These are phyloP conservation scores for Citropsis articulata DNA, from an alignment of 345 rosid species.

Conservation along the genomic window DNA sequence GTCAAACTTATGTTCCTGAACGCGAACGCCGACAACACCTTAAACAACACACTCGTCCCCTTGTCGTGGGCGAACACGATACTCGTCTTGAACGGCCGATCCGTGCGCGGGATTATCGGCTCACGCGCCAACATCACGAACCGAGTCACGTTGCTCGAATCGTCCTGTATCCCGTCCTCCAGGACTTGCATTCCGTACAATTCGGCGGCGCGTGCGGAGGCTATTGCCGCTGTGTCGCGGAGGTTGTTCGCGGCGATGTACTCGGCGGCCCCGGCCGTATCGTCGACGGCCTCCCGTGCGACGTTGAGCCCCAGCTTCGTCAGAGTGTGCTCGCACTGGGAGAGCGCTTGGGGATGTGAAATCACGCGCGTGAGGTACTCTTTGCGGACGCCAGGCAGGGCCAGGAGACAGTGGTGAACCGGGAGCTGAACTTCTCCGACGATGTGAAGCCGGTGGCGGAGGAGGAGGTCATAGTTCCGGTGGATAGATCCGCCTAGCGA, in stretches of 20 bases:
- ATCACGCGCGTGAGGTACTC: constrained; percentile 84
- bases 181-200: constrained; percentile 74
- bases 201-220: constrained; percentile 90
- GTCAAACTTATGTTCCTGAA: constrained; percentile 85
- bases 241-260: constrained; percentile 65
- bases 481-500: constrained; percentile 97
- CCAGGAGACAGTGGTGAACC: constrained; percentile 90
- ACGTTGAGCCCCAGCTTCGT: constrained; percentile 78
- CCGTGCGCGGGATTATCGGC: constrained; percentile 90
- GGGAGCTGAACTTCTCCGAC: constrained; percentile 95
- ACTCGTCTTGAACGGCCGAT: constrained; percentile 95
- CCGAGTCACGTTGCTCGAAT: constrained; percentile 85
- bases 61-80: constrained; percentile 96
- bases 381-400: constrained; percentile 80
- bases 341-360: constrained; percentile 93
- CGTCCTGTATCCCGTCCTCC: constrained; percentile 91
- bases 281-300: constrained; percentile 87
- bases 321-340: constrained; percentile 86
- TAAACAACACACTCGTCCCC: constrained; percentile 87
- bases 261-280: constrained; percentile 94
- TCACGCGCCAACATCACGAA: constrained; percentile 97
- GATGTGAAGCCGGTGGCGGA: constrained; percentile 94
- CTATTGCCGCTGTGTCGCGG: constrained; percentile 87
- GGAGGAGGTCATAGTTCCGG: constrained; percentile 91
- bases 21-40: constrained; percentile 90